Conservation (phyloP, 2,329 filamentous ascomycete genomes). For the Myriosclerotinia curreyana region DNA sequence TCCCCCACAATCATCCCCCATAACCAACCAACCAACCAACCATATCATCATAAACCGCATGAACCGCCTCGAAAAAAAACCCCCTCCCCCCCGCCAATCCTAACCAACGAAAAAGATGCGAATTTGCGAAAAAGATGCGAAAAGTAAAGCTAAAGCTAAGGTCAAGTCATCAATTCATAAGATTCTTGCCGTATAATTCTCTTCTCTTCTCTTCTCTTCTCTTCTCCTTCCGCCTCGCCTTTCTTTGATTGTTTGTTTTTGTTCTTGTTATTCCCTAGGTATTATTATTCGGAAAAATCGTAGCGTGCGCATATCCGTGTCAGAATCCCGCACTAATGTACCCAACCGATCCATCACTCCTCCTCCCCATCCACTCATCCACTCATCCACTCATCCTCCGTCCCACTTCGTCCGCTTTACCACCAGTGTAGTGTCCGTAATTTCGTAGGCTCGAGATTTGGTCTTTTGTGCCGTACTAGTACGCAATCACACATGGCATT, state of each 20-base stretch:
- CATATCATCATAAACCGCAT: neutral
- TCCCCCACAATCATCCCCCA: neutral
- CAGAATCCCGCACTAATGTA: slow-evolving; percentile 7
- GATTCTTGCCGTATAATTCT: too few species aligned
- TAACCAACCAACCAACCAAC: slow-evolving; percentile 1
- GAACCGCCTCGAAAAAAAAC: neutral
- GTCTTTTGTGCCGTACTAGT: neutral
- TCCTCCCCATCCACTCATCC: neutral
- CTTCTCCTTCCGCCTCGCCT: neutral
- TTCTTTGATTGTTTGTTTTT: too few species aligned
- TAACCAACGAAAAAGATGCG: neutral
- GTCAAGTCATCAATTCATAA: slow-evolving; percentile 15
- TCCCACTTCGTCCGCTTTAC: too few species aligned
- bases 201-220: too few species aligned
- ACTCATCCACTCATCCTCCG: neutral
- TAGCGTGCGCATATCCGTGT: neutral
- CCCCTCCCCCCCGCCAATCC: too few species aligned
- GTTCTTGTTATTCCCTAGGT: too few species aligned
- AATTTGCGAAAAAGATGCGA: too few species aligned
- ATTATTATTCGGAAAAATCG: too few species aligned
- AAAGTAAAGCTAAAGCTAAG: neutral
- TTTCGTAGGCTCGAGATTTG: too few species aligned
- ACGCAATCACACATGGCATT: neutral
- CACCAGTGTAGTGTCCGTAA: too few species aligned
- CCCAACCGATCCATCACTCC: slow-evolving; percentile 4